These are phyloP conservation scores for Phoenix dactylifera DNA, from an alignment of 176 grass and related monocot species.

Conservation along the genomic window DNA sequence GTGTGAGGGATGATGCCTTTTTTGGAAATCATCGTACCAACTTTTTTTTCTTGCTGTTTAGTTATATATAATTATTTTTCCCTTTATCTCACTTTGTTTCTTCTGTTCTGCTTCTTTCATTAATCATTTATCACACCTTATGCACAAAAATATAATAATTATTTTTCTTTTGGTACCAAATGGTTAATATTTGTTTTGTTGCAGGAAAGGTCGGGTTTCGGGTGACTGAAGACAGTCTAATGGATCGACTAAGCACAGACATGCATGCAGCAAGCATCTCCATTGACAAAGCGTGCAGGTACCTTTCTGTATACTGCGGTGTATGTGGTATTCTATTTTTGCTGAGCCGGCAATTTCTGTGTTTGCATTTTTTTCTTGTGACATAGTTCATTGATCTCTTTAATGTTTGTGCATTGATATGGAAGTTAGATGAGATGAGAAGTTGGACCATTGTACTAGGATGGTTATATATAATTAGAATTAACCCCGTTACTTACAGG, in stretches of 20 bases:
- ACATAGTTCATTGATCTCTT: not conserved
- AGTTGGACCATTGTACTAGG: too few species aligned
- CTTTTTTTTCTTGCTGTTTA: too few species aligned
- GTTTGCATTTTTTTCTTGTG: not conserved
- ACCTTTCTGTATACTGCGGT: constrained; percentile 19
- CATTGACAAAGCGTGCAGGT: constrained; percentile 63
- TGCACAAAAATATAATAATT: not conserved
- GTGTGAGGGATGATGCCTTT: too few species aligned
- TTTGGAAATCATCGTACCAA: too few species aligned
- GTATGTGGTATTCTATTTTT: constrained; percentile 1
- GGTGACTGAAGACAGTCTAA: constrained; percentile 48
- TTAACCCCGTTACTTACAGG: constrained; percentile 20
- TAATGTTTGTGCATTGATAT: too few species aligned
- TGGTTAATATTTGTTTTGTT: not conserved
- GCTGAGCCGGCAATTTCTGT: not conserved
- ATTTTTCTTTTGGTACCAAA: not conserved
- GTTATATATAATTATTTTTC: too few species aligned
- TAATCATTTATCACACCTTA: too few species aligned
- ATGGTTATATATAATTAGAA: too few species aligned
- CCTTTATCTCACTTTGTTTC: too few species aligned
- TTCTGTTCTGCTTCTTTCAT: too few species aligned
- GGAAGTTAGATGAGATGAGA: too few species aligned
- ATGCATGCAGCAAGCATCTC: constrained; percentile 50
- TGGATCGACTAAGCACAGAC: constrained; percentile 65
- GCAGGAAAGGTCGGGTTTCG: constrained; percentile 59